A percentile compares a stretch with the other conserved stretches of the same genome.
phyloP scores from a whole-genome alignment of 257 asterid genomes.

The Ilex asprella region DNA sequence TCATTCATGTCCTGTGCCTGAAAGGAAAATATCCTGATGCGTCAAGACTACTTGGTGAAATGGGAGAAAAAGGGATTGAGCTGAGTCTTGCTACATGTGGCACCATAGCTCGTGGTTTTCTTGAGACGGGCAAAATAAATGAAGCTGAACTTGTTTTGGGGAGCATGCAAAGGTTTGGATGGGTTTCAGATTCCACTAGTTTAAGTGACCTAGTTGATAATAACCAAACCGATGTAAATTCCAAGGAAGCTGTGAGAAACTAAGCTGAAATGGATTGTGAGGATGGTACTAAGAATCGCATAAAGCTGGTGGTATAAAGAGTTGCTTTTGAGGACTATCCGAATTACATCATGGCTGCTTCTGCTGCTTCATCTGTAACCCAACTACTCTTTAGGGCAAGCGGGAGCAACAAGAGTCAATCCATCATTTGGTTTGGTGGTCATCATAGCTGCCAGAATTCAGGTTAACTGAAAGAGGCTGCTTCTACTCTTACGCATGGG shows the following conservation, averaged over 20 bases:
- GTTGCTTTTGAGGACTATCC: too few species aligned
- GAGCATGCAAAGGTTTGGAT: conserved; percentile 12
- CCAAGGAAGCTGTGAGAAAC: neutral
- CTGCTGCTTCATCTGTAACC: too few species aligned
- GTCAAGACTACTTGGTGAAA: conserved; percentile 4
- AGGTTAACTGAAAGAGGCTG: too few species aligned
- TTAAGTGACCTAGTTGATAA: neutral
- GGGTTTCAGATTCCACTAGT: conserved; percentile 8
- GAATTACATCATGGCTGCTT: too few species aligned
- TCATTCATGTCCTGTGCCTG: conserved; percentile 8
- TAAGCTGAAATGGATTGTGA: too few species aligned
- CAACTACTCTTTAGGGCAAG: too few species aligned
- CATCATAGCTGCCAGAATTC: too few species aligned
- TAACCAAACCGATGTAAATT: neutral
- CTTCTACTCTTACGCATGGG: too few species aligned
- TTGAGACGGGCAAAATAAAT: neutral
- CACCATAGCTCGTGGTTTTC: conserved; percentile 8
- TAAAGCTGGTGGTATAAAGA: too few species aligned
- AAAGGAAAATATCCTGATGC: neutral
- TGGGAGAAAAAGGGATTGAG: conserved; percentile 5
- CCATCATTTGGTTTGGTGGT: too few species aligned
- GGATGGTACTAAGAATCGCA: too few species aligned
- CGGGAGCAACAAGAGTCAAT: too few species aligned
- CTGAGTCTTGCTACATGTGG: conserved; percentile 2
- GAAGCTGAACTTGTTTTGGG: neutral